Base-by-base conservation (phyloP, 345 rosid species). In the Sonneratia alba region DNA sequence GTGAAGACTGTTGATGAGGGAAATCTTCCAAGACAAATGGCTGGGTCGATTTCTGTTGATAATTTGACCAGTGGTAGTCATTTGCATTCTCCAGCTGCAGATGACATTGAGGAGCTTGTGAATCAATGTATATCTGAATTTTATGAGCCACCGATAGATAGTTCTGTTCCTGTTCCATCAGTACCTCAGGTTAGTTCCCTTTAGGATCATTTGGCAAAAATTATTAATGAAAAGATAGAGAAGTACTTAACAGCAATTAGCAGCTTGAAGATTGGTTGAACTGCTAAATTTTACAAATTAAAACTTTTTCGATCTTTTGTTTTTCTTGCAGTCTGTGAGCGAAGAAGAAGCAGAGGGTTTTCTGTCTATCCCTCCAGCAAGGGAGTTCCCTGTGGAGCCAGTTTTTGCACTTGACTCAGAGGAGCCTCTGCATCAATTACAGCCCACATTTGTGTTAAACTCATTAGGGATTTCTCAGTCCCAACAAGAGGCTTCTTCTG, bases 41-140 rank as follows among this genome's bases (percentile, higher is more conserved):
- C 65, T 72, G 79, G 69, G 56, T 80, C 10, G 36, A 49, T 68
- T 71, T 78, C 80, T 65, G 79, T 34, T 74, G 79, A 71, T 76
- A 71, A 67, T 73, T 12, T 45, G 21, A 73, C 68, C 72, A 71
- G 38, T 34, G 68, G 62, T 70, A 76, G 40, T 71, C 77, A 48
- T 40, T 75, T 43, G 47, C 80, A 73, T 68, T 70, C 75, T 66
- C 63, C 56, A 18, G 32, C 78, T 67, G 24, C 78, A 67, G 67
- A 75, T 81, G 92, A 81, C 75, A 42, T 85, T 19, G 87, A 82
- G 69, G 91, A 84, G 71, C 51, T 86, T 37, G 66, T 86, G 77
- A 84, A 69, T 40, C 85, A 81, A 73, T 68, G 75, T 48, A 88
- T 76, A 72, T 70, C 81, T 75, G 79, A 62, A 15, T 73, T 67